These are phyloP conservation scores for Straminergon stramineum DNA, from an alignment of 225 moss, liverwort and hornwort species.

Conservation along the genomic window DNA sequence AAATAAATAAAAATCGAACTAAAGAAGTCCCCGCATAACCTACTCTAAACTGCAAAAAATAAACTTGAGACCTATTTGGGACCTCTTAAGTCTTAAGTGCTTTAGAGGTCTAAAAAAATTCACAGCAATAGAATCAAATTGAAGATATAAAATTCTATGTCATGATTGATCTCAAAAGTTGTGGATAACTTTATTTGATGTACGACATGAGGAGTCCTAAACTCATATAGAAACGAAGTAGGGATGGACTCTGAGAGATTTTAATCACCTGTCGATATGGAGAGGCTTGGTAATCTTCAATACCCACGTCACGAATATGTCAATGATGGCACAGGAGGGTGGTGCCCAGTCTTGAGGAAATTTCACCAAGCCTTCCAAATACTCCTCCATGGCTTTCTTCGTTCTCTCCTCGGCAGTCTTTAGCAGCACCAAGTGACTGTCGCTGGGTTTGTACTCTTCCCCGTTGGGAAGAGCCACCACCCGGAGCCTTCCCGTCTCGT, in stretches of 20 bases:
- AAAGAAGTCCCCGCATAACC: neutral
- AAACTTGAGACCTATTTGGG: neutral
- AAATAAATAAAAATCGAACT: neutral
- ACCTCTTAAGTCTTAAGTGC: too few species aligned
- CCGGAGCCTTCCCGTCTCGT: neutral
- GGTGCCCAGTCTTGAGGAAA: conserved; percentile 7
- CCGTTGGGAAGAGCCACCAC: conserved; percentile 6
- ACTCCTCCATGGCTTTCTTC: neutral
- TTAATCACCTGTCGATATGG: neutral
- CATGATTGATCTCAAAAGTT: neutral
- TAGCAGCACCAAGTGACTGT: neutral
- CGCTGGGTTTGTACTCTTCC: neutral
- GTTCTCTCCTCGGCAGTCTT: neutral
- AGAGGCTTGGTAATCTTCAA: conserved; percentile 1
- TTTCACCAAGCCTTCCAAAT: neutral
- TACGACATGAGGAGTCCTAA: neutral
- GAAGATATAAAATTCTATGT: neutral
- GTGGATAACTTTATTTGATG: neutral
- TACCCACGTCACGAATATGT: neutral
- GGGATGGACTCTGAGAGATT: neutral
- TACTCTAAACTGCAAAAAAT: neutral
- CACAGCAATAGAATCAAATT: too few species aligned
- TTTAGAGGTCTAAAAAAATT: neutral
- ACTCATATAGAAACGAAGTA: neutral
- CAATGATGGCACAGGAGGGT: conserved; percentile 8